Conservation (phyloP, 495 filamentous ascomycete species). For the Neurospora tetrasperma region DNA sequence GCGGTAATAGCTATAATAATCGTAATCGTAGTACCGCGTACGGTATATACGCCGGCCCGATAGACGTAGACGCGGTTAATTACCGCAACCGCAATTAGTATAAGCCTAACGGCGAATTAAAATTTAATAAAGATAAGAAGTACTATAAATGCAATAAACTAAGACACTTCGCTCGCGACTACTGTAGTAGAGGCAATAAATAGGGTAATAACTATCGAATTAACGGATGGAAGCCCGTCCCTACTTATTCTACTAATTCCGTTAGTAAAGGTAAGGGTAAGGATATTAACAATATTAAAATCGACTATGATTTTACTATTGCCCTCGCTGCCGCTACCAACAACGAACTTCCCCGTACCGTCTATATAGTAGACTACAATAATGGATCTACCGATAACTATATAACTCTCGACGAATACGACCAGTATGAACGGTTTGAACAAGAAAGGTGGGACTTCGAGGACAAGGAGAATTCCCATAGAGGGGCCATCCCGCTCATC, state of each 20-base stretch:
- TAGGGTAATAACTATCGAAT: accelerated
- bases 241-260: not conserved
- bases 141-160: not conserved
- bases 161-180: not conserved
- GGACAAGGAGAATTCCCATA: not conserved
- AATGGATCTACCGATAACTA: not conserved
- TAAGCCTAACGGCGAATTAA: too few species aligned
- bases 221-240: not conserved
- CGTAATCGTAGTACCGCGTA: not conserved
- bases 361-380: not conserved
- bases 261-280: not conserved
- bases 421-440: not conserved
- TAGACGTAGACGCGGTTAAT: not conserved
- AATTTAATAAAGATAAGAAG: not conserved
- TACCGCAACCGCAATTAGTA: not conserved
- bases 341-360: not conserved
- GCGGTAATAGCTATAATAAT: not conserved
- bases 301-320: not conserved
- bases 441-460: accelerated
- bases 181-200: not conserved
- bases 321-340: not conserved
- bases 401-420: not conserved
- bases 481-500: too few species aligned
- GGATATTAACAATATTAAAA: not conserved
- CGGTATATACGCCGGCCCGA: accelerated